phyloP scores from a whole-genome alignment of 1,139 yeast species.

The Taiozyma sp. region DNA sequence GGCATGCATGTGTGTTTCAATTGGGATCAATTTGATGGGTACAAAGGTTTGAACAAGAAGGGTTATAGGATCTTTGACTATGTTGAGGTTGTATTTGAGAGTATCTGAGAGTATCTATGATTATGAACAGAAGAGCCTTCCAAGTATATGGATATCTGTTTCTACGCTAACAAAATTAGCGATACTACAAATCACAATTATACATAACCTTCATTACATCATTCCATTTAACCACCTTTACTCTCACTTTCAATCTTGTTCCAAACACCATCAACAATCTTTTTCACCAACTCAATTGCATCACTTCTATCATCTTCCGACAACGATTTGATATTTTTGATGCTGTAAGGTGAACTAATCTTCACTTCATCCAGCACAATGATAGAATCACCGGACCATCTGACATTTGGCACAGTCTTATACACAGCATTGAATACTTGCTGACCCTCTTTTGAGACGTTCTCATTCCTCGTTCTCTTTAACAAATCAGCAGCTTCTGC shows the following conservation, averaged over 20 bases:
- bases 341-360: conserved; percentile 44
- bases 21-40: conserved; percentile 71
- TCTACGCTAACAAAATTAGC: background rate
- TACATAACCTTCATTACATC: background rate
- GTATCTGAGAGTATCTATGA: too few relatives aligned
- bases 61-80: conserved; percentile 51
- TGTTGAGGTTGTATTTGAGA: conserved; percentile 4
- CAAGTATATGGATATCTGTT: background rate
- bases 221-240: conserved; percentile 50
- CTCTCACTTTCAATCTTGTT: conserved; percentile 41
- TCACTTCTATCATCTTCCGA: conserved; percentile 26
- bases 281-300: conserved; percentile 42
- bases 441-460: conserved; percentile 42
- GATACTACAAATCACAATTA: background rate
- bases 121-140: too few relatives aligned
- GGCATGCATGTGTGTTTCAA: background rate
- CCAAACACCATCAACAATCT: conserved; percentile 54
- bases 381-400: conserved; percentile 42
- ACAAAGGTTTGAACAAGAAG: conserved; percentile 48
- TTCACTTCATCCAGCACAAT: conserved; percentile 47
- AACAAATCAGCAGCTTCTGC: conserved; percentile 16
- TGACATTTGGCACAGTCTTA: conserved; percentile 43
- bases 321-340: conserved; percentile 25
- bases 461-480: conserved; percentile 29
- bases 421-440: conserved; percentile 42